Base-by-base conservation (phyloP, 2,329 filamentous ascomycete species). In the Colletotrichum musicola region DNA sequence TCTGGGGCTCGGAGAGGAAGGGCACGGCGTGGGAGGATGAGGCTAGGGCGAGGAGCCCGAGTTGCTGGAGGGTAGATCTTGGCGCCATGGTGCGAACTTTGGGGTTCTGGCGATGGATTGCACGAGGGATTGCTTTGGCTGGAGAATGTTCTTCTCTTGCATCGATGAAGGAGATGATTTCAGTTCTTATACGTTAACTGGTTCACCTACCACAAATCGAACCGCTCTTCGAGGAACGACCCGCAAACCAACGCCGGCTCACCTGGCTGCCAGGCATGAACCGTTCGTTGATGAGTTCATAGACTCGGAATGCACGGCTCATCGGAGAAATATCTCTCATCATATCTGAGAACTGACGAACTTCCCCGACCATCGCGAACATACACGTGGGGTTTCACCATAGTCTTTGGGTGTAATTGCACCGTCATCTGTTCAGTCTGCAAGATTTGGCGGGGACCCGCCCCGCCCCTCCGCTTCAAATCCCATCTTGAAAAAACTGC, bases 1-100 rank as follows among this genome's bases (percentile, higher is more conserved):
- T 82, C 38, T 76, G 74, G 0, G 81, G 71, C 40, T 76, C 68
- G 3, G 78, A 81, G 0, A 77, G 75, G 6, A 81, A 70, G 0
- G 81, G 81, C 1, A 77, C 74, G 1, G 81, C 81, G 0, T 46
- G 59, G 6, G 60, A 67, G 18, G 53, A 56, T 27, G 66, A 59
- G 4, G 69, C 73, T 5, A 76, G 22, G 27, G 67, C 73, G 16
- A 74, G 56, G 16, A 74, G 60, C n/a, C 70, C 71, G 42, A 47
- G 65, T 13, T 56, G 22, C 22, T 62, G 51, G 10, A 65, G 22
- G 6, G 67, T 20, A 51, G 51, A 49, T 61, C 46, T 57, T 7
- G 58, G 47, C 49, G 63, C 58, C 63, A 68, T 68, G 13, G 20
- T 22, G 20, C 20, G 20, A 22, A 22, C 20, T 22, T 22, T 22